A percentile compares a stretch with the other conserved stretches of the same genome.
phyloP scores from a whole-genome alignment of 495 filamentous ascomycete genomes.

The Hypoxylon perforatum region DNA sequence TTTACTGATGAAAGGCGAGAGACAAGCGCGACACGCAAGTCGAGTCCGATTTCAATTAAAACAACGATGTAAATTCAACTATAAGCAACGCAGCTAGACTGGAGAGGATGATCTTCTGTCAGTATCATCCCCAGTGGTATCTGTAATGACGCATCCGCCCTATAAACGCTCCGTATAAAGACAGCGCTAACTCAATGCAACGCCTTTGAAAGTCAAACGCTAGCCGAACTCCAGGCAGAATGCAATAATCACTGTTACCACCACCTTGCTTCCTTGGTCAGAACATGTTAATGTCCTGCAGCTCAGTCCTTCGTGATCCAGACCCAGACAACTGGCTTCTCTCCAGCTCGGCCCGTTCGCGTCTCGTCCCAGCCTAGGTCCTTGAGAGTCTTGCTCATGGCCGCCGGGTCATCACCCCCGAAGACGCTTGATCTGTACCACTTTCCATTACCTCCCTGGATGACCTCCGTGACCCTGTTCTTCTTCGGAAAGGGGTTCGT shows the following conservation, averaged over 20 bases:
- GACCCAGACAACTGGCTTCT: conserved; percentile 54
- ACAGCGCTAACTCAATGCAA: no score
- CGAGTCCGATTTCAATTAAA: no score
- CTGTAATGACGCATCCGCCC: no score
- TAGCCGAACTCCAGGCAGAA: neutral
- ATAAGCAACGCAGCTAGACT: no score
- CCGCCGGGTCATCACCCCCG: conserved; percentile 39
- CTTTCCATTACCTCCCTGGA: conserved; percentile 48
- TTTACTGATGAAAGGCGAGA: no score
- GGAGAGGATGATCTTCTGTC: no score
- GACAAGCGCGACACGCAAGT: no score
- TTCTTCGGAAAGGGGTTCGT: conserved; percentile 50
- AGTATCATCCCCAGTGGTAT: no score
- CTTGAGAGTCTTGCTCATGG: conserved; percentile 44
- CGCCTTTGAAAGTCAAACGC: no score
- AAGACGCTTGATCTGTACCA: conserved; percentile 55
- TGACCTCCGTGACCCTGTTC: conserved; percentile 58
- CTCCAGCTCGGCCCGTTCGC: conserved; percentile 46
- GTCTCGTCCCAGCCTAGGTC: conserved; percentile 52
- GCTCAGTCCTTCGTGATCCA: conserved; percentile 54
- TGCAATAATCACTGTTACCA: neutral
- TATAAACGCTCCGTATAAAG: no score
- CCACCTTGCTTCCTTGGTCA: neutral
- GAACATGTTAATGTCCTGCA: neutral
- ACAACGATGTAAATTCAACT: no score